These are phyloP conservation scores for Penicillium diatomitis DNA, from an alignment of 495 filamentous ascomycete genomes.

Conservation along the genomic window DNA sequence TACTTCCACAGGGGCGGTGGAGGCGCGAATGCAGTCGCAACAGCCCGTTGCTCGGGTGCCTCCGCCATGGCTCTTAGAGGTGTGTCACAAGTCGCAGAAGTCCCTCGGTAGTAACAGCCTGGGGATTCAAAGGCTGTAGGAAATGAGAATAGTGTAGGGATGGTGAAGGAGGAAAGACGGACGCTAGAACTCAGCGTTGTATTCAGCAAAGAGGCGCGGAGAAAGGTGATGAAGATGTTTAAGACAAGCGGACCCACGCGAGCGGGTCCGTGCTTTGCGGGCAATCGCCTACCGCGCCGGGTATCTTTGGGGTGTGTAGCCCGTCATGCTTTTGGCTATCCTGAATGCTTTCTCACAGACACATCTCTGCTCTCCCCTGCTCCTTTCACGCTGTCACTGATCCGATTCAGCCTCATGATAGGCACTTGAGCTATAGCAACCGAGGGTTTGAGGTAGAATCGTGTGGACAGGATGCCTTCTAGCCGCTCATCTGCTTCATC, in stretches of 20 bases:
- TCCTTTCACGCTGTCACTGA: background rate
- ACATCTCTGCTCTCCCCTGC: background rate
- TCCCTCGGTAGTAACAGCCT: too few relatives aligned
- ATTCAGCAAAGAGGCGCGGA: background rate
- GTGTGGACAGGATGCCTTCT: slow-evolving; percentile 20
- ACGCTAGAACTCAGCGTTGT: background rate
- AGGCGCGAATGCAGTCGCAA: slow-evolving; percentile 62
- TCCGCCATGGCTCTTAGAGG: slow-evolving; percentile 39
- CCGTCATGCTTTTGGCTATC: too few relatives aligned
- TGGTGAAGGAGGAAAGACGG: background rate
- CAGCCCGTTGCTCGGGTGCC: slow-evolving; percentile 34
- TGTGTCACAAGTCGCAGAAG: too few relatives aligned
- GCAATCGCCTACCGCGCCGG: background rate
- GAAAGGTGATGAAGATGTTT: background rate
- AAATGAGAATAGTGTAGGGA: background rate
- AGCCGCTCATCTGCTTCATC: slow-evolving; percentile 22
- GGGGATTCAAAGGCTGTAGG: too few relatives aligned
- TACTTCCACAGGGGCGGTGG: slow-evolving; percentile 86
- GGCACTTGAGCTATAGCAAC: background rate
- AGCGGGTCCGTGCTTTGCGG: slow-evolving; percentile 11
- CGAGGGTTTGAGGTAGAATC: background rate
- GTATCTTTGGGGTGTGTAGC: too few relatives aligned
- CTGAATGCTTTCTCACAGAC: background rate
- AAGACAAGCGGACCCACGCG: slow-evolving; percentile 1
- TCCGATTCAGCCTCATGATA: background rate